phyloP scores from a whole-genome alignment of 2,329 filamentous ascomycete genomes.

The Penicillium brasilianum region DNA sequence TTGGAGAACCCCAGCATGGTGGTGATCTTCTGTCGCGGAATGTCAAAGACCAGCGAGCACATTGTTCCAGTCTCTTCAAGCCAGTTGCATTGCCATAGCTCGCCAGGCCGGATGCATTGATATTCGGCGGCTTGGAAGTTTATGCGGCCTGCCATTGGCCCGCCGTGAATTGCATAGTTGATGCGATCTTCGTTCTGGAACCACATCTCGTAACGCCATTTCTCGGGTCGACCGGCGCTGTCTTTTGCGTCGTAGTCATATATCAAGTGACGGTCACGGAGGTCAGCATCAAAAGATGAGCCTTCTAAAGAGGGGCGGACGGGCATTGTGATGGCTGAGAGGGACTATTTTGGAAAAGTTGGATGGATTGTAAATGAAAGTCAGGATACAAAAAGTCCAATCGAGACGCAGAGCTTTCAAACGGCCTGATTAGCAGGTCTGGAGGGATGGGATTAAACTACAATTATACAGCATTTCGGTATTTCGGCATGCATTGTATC shows the following conservation, averaged over 20 bases:
- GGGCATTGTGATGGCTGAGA: slow-evolving; percentile 24
- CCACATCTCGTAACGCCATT: slow-evolving; percentile 68
- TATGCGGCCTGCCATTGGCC: slow-evolving; percentile 61
- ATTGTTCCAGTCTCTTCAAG: slow-evolving; percentile 65
- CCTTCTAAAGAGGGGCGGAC: slow-evolving; percentile 25
- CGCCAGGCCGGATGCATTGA: slow-evolving; percentile 62
- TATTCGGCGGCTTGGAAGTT: slow-evolving; percentile 62
- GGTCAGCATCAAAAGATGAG: slow-evolving; percentile 55
- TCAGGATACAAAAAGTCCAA: not conserved
- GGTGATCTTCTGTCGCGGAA: slow-evolving; percentile 54
- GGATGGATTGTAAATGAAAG: not conserved
- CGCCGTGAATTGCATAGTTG: slow-evolving; percentile 65
- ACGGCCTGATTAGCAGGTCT: not conserved
- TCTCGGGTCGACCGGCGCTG: slow-evolving; percentile 56
- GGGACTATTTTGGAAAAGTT: too few species aligned
- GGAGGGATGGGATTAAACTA: not conserved
- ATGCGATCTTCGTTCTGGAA: slow-evolving; percentile 61
- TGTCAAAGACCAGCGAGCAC: slow-evolving; percentile 62
- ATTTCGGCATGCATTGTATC: too few species aligned
- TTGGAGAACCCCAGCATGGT: slow-evolving; percentile 61
- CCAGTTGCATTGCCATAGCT: slow-evolving; percentile 66
- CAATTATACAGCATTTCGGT: not conserved
- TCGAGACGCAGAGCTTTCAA: not conserved
- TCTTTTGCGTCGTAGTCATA: slow-evolving; percentile 62
- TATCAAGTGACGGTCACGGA: slow-evolving; percentile 60